phyloP scores from a whole-genome alignment of 495 filamentous ascomycete species.

The Baudoinia panamericana region DNA sequence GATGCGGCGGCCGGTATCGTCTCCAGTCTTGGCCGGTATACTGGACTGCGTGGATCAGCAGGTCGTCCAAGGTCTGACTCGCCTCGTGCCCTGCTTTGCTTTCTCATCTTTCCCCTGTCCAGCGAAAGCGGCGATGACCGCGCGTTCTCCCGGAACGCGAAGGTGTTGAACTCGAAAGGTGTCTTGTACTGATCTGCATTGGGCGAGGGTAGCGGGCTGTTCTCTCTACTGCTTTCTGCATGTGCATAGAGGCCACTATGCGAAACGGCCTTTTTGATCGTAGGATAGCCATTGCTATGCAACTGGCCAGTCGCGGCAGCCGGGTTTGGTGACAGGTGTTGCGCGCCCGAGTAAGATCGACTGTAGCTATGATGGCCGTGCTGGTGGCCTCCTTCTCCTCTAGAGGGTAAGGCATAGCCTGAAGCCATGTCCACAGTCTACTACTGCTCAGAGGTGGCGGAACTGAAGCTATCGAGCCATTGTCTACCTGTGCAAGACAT shows the following conservation, averaged over 20 bases:
- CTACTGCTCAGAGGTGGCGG: no score
- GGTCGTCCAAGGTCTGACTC: constrained; percentile 16
- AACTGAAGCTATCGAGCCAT: no score
- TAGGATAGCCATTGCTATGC: constrained; percentile 8
- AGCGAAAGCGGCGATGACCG: background rate
- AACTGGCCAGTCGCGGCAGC: background rate
- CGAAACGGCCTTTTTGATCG: constrained; percentile 10
- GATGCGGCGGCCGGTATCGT: background rate
- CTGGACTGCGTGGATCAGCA: constrained; percentile 1
- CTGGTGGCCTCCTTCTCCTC: constrained; percentile 2
- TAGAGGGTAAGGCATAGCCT: constrained; percentile 7
- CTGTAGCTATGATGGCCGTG: constrained; percentile 10
- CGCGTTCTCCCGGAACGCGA: constrained; percentile 1
- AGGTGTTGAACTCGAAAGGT: constrained; percentile 9
- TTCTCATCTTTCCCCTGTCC: constrained; percentile 5
- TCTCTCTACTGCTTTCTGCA: constrained; percentile 16
- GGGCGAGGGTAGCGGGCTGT: constrained; percentile 6
- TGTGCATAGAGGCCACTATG: constrained; percentile 12
- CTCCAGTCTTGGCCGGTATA: constrained; percentile 1
- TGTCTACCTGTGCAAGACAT: no score
- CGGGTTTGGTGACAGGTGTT: constrained; percentile 11
- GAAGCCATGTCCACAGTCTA: constrained; percentile 19
- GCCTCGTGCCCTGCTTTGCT: constrained; percentile 15
- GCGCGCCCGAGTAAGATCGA: constrained; percentile 7
- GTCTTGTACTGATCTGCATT: background rate